These are phyloP conservation scores for Anthostomella pinea DNA, from an alignment of 2,329 filamentous ascomycete genomes.

Conservation along the genomic window DNA sequence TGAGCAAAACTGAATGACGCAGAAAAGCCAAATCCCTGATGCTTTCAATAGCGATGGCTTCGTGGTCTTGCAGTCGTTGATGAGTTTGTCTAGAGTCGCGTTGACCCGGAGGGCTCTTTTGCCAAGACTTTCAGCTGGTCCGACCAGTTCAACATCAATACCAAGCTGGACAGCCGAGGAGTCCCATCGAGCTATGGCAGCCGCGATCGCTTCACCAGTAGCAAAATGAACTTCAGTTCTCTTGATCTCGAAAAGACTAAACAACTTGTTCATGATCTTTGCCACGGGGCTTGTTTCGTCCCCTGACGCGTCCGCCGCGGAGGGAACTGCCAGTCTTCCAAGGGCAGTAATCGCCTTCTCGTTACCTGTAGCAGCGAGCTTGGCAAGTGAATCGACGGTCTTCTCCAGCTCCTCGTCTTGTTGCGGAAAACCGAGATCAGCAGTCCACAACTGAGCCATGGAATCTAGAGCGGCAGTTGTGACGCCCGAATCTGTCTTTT, in stretches of 20 bases:
- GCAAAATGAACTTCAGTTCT: conserved; percentile 87
- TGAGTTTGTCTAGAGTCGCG: conserved; percentile 66
- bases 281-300: conserved; percentile 40
- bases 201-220: conserved; percentile 82
- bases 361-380: conserved; percentile 59
- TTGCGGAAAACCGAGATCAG: conserved; percentile 25
- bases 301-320: conserved; percentile 33
- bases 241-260: conserved; percentile 77
- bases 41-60: conserved; percentile 90
- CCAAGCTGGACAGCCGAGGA: conserved; percentile 74
- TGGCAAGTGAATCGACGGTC: conserved; percentile 65
- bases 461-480: conserved; percentile 28
- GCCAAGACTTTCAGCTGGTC: conserved; percentile 32
- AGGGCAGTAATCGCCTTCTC: conserved; percentile 80
- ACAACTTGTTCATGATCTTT: conserved; percentile 64
- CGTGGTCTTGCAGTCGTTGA: conserved; percentile 74
- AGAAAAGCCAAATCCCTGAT: conserved; percentile 93
- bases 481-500: conserved; percentile 20
- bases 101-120: conserved; percentile 44
- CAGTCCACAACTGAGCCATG: conserved; percentile 33
- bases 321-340: conserved; percentile 69
- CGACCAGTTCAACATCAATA: conserved; percentile 66
- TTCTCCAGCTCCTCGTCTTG: conserved; percentile 50
- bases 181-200: conserved; percentile 75
- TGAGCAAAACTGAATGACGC: conserved; percentile 85